Evolutionary conservation across 306 rosid species (phyloP).

Genomic region (Prunus mongolica): DNA sequence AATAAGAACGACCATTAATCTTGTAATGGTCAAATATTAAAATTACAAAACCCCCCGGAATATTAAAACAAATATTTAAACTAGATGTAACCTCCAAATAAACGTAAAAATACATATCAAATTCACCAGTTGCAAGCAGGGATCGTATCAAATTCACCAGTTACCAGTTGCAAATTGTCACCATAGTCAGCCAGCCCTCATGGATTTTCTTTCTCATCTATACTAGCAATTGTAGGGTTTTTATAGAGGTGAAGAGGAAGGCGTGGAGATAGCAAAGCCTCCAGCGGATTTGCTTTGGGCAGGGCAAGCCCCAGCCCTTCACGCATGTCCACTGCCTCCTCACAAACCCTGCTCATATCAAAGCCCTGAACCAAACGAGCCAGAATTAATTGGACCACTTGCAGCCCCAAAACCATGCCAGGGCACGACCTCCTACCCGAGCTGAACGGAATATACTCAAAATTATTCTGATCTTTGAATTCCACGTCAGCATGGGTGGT

Average conservation of each 20-base stretch:
- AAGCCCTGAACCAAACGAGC: conserved; percentile 39
- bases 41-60: too few relatives aligned
- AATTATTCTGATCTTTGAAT: background rate
- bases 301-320: conserved; percentile 33
- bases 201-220: too few relatives aligned
- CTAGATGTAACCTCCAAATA: too few relatives aligned
- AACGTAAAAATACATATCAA: too few relatives aligned
- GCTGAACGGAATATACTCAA: conserved; percentile 34
- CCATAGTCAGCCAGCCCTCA: too few relatives aligned
- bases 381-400: conserved; percentile 20
- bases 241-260: conserved; percentile 22
- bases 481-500: background rate
- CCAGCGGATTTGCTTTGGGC: conserved; percentile 16
- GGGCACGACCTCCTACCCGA: conserved; percentile 35
- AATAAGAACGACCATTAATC: too few relatives aligned
- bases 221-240: too few relatives aligned
- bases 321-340: conserved; percentile 21
- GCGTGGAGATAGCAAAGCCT: conserved; percentile 28
- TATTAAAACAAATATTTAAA: too few relatives aligned
- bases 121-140: too few relatives aligned
- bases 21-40: too few relatives aligned
- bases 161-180: too few relatives aligned
- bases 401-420: conserved; percentile 18
- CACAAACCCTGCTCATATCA: conserved; percentile 5
- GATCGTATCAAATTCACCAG: too few relatives aligned